Conservation (phyloP, 2,329 filamentous ascomycete genomes). For the Emergomyces pasteurianus region DNA sequence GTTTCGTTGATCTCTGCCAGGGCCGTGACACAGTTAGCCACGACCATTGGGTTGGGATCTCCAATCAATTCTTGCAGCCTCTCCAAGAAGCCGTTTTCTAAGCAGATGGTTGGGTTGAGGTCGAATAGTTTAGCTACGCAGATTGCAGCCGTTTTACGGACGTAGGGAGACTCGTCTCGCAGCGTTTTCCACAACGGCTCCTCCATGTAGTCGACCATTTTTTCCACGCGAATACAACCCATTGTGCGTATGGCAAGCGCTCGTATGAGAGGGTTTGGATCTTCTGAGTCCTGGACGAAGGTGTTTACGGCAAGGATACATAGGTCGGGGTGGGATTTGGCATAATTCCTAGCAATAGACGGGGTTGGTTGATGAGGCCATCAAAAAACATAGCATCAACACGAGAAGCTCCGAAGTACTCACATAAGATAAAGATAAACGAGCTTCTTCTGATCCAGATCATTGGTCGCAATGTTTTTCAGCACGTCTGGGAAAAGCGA, state of each 20-base stretch:
- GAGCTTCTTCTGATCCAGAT: slow-evolving; percentile 98
- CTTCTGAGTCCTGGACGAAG: slow-evolving; percentile 97
- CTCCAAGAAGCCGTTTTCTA: slow-evolving; percentile 94
- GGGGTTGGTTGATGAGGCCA: slow-evolving; percentile 12
- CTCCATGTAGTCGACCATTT: slow-evolving; percentile 99
- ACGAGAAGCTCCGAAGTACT: slow-evolving; percentile 19
- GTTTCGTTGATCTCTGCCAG: slow-evolving; percentile 83
- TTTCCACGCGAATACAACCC: slow-evolving; percentile 96
- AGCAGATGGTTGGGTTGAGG: slow-evolving; percentile 78
- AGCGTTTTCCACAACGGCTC: slow-evolving; percentile 92
- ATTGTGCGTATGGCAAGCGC: slow-evolving; percentile 94
- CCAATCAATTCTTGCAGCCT: slow-evolving; percentile 90
- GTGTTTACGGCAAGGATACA: slow-evolving; percentile 99
- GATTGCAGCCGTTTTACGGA: slow-evolving; percentile 94
- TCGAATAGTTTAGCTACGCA: slow-evolving; percentile 98
- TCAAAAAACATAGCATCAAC: background rate
- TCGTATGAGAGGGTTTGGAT: slow-evolving; percentile 90
- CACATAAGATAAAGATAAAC: slow-evolving; percentile 97
- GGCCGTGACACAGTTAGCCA: slow-evolving; percentile 92
- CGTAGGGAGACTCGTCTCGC: slow-evolving; percentile 93
- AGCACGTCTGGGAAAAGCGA: slow-evolving; percentile 93
- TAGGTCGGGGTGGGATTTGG: slow-evolving; percentile 95
- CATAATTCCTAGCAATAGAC: slow-evolving; percentile 72
- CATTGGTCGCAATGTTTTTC: slow-evolving; percentile 93
- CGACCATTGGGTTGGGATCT: slow-evolving; percentile 97